Conservation (phyloP, 164 flowering plant genomes). For the Nymphaea thermarum region DNA sequence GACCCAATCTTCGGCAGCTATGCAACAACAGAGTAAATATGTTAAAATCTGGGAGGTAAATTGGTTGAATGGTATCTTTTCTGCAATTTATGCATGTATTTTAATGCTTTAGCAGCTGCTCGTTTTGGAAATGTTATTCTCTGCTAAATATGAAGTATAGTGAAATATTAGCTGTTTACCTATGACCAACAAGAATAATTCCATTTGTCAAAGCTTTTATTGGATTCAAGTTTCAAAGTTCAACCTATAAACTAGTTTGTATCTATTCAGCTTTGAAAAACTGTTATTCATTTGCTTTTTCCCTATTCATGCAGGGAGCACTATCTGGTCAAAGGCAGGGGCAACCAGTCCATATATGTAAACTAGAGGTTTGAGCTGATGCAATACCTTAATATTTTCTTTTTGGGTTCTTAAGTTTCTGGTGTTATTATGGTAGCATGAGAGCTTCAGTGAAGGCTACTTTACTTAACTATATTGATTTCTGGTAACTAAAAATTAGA, state of each 20-base stretch:
- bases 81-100: neutral
- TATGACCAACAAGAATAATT: neutral
- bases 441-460: no score
- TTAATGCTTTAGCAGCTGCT: no score
- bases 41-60: slow-evolving; percentile 92
- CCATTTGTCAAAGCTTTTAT: no score
- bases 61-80: neutral
- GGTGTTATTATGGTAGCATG: no score
- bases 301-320: slow-evolving; percentile 14
- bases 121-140: no score
- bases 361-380: slow-evolving; percentile 58
- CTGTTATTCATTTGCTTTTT: neutral
- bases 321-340: slow-evolving; percentile 32
- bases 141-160: no score
- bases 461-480: no score
- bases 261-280: neutral
- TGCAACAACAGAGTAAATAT: slow-evolving; percentile 60
- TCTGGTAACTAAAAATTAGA: no score
- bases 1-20: slow-evolving; percentile 42
- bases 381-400: no score
- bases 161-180: neutral
- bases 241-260: neutral
- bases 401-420: no score
- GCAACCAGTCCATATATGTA: slow-evolving; percentile 52
- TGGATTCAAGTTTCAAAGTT: no score